Base-by-base conservation (phyloP, 2,329 filamentous ascomycete species). In the Furcasterigmium sp. region DNA sequence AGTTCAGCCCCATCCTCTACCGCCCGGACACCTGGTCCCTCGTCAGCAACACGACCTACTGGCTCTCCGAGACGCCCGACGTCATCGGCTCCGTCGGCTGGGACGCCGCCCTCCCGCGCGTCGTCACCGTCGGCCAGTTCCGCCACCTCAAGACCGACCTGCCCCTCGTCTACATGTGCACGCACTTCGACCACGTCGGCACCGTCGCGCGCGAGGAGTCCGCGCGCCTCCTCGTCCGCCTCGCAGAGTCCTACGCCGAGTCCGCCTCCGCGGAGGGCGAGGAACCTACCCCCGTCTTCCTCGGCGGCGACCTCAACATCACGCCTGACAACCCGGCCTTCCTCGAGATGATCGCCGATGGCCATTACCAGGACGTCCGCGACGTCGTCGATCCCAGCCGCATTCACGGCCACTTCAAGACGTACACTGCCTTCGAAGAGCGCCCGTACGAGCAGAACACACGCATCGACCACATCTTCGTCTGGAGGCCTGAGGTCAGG, bases 1-100 rank as follows among this genome's bases (percentile, higher is more conserved):
- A 88, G 62, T 86, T 84, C 60, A 80, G 75, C 2, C 82, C 84
- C 3, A 82, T 88, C 49, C 68, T 87, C 51, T 88, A 83, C 57
- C 73, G 50, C 17, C 47, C 73, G 58, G 70, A 52, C 51, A 52
- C 72, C 8, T 84, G 78, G 75, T 55, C 68, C 8, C 61, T 82
- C 3, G 55, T 67, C 18, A 54, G 65, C 10, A 78, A 67, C 60
- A 63, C 73, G 40, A 82, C 77, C 0, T 68, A 79, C 39, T 86
- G 82, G 82, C 64, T 86, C 3, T 80, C 72, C 7, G 61, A 73
- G 49, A 85, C 76, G 2, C 82, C 79, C 0, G 61, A 70, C 8
- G 60, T 57, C 14, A 59, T 58, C n/a, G 79, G 76, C 0, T 79
- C 72, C 0, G 78, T 73, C 48, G 77, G 80, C 28, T 86, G 82